Evolutionary conservation across 2,329 filamentous ascomycete species (phyloP).

Genomic region (Thermoascus crustaceus): DNA sequence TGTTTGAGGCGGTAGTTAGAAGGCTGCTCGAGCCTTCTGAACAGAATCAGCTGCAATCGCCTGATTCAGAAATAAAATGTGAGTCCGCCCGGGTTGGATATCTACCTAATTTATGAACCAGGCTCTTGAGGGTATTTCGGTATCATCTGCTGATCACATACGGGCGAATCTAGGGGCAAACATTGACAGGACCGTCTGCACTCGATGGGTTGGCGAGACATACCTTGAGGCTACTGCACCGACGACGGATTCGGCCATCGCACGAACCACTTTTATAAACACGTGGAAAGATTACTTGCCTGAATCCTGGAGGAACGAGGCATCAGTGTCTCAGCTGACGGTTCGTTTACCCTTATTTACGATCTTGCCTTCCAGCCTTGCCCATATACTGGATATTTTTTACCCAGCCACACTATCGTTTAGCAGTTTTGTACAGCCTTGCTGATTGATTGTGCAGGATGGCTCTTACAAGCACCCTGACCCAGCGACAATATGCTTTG

Average conservation of each 20-base stretch:
- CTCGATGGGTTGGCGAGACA: slow-evolving; percentile 32
- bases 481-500: slow-evolving; percentile 30
- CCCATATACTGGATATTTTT: neutral
- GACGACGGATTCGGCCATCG: slow-evolving; percentile 19
- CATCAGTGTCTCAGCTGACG: slow-evolving; percentile 24
- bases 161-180: slow-evolving; percentile 31
- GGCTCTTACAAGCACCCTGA: slow-evolving; percentile 27
- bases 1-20: slow-evolving; percentile 33
- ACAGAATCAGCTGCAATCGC: slow-evolving; percentile 10
- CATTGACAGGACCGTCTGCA: slow-evolving; percentile 27
- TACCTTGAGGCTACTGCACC: slow-evolving; percentile 33
- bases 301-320: slow-evolving; percentile 34
- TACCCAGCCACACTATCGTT: slow-evolving; percentile 1
- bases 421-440: neutral
- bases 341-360: slow-evolving; percentile 13
- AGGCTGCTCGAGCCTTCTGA: slow-evolving; percentile 24
- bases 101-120: neutral
- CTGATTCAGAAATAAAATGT: slow-evolving; percentile 28
- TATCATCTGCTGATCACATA: neutral
- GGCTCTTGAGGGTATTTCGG: neutral
- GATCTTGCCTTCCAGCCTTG: neutral
- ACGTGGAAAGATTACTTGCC: slow-evolving; percentile 37
- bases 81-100: slow-evolving; percentile 12
- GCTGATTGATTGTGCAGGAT: slow-evolving; percentile 13
- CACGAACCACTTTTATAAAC: slow-evolving; percentile 26